Conservation (phyloP, 2,329 filamentous ascomycete species). For the Sporothrix phasma region DNA sequence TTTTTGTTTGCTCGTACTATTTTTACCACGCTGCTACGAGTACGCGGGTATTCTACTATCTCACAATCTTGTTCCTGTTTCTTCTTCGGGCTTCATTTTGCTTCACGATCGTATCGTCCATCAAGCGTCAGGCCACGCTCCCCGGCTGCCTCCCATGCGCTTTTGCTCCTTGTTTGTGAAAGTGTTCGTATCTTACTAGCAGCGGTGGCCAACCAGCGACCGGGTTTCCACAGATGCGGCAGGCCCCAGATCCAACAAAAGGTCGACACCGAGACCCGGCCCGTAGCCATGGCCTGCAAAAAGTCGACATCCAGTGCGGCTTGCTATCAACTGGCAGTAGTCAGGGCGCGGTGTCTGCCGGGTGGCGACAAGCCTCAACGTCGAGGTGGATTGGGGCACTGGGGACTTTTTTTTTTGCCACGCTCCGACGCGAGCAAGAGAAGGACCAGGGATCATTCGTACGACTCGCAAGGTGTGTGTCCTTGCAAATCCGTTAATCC, state of each 20-base stretch:
- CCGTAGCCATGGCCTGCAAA: neutral
- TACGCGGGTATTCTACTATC: no score
- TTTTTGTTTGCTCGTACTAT: neutral
- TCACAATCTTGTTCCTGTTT: neutral
- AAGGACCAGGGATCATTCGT: no score
- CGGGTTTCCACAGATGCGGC: neutral
- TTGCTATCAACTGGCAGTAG: neutral
- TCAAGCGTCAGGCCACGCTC: neutral
- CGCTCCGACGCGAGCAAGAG: no score
- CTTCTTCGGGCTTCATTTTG: neutral
- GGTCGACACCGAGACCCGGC: neutral
- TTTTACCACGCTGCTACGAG: no score
- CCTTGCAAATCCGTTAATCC: no score
- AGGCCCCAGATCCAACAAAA: neutral
- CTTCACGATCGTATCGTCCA: neutral
- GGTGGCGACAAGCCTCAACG: neutral
- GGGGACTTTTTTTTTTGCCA: no score
- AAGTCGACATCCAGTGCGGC: neutral
- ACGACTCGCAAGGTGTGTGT: no score
- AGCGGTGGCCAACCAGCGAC: neutral
- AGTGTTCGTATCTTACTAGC: neutral
- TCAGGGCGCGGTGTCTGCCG: neutral
- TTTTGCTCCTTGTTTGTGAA: neutral
- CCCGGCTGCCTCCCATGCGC: neutral
- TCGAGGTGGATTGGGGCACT: no score